These are phyloP conservation scores for Oryza officinalis DNA, from an alignment of 176 grass and related monocot genomes.

Conservation along the genomic window DNA sequence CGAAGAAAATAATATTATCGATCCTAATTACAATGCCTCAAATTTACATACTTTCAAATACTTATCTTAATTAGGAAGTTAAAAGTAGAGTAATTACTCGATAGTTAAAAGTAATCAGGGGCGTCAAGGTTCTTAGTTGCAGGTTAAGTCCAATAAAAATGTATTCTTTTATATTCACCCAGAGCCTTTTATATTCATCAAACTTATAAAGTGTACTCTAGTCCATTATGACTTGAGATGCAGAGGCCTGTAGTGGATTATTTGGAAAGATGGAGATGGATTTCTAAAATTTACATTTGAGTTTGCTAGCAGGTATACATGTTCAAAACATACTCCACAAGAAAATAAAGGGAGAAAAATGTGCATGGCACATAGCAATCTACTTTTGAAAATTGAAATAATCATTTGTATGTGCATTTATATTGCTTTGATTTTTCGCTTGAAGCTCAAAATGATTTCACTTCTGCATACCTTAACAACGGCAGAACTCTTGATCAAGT, in stretches of 20 bases:
- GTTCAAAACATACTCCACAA: neutral
- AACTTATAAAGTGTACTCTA: slow-evolving; percentile 15
- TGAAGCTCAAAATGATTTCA: neutral
- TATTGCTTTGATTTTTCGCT: neutral
- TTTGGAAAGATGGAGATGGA: slow-evolving; percentile 9
- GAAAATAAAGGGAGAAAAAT: neutral
- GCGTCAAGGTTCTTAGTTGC: neutral
- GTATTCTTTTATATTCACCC: neutral
- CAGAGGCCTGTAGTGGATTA: slow-evolving; percentile 4
- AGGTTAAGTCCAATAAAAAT: slow-evolving; percentile 11
- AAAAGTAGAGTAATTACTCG: too few species aligned
- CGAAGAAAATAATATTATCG: too few species aligned
- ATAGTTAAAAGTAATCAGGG: neutral
- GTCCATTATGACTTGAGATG: slow-evolving; percentile 23
- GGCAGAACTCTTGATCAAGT: slow-evolving; percentile 55
- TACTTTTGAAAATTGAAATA: neutral
- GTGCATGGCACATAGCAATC: neutral
- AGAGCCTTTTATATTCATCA: neutral
- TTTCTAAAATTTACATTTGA: slow-evolving; percentile 3
- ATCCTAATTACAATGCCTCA: neutral
- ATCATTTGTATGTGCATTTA: neutral
- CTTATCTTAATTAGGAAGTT: neutral
- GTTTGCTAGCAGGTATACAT: neutral
- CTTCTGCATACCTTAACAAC: slow-evolving; percentile 59
- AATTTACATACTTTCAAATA: neutral